Evolutionary conservation across 306 rosid species (phyloP).

Genomic region (Vigna radiata): DNA sequence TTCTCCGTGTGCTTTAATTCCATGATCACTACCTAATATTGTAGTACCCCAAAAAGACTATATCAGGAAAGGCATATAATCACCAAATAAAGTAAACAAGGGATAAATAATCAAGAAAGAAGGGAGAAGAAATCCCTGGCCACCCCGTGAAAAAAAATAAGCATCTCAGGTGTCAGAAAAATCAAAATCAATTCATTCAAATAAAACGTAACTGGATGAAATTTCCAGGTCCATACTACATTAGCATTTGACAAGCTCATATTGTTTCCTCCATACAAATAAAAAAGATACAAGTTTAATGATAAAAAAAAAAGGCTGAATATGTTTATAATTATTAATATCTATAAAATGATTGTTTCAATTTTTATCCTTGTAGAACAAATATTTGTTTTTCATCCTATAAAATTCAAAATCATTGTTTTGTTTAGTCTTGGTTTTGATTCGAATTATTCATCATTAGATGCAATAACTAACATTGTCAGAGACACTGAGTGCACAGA

Average conservation of each 20-base stretch:
- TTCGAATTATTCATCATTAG: too few species aligned
- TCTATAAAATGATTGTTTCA: too few species aligned
- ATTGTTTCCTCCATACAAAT: slow-evolving; percentile 12
- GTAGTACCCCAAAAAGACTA: slow-evolving; percentile 23
- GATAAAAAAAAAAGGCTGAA: background rate
- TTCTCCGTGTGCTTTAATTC: slow-evolving; percentile 93
- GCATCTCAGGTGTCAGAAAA: slow-evolving; percentile 13
- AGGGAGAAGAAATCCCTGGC: background rate
- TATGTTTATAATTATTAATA: too few species aligned
- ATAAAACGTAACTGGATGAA: slow-evolving; percentile 8
- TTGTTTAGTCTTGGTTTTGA: too few species aligned
- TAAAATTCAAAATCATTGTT: too few species aligned
- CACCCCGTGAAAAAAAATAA: background rate
- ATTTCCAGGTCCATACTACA: slow-evolving; percentile 12
- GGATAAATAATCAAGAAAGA: slow-evolving; percentile 2
- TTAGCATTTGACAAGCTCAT: slow-evolving; percentile 29
- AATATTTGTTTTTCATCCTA: too few species aligned
- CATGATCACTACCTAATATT: slow-evolving; percentile 86
- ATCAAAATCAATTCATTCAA: slow-evolving; percentile 25
- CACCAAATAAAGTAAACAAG: slow-evolving; percentile 26
- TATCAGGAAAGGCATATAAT: slow-evolving; percentile 37
- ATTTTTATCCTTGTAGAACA: too few species aligned
- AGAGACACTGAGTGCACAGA: too few species aligned
- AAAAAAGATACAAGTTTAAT: slow-evolving; percentile 27
- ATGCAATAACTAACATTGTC: too few species aligned